Base-by-base conservation (phyloP, 2,329 filamentous ascomycete genomes). In the Ophioceras dolichostomum region DNA sequence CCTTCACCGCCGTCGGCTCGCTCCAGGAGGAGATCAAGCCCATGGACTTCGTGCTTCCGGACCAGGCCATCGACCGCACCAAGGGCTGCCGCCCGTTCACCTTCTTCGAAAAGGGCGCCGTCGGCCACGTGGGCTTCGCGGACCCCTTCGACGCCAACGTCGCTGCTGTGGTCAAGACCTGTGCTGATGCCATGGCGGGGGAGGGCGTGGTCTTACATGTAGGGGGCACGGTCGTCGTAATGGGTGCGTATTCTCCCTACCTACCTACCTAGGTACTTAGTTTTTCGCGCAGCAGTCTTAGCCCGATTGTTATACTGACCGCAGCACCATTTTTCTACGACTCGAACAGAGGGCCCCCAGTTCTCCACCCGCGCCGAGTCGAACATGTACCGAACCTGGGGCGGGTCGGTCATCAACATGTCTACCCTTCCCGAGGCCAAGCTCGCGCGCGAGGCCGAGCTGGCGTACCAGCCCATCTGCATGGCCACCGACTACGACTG, bases 401-500 rank as follows among this genome's bases (percentile, higher is more conserved):
- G 89, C 50, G 89, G 88, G 48, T 83, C 76, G 46, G 84, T 96
- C 37, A 96, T 98, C 70, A 96, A 96, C 73, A 98, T 98, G 91
- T 94, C 85, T 32, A 82, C 81, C 12, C 72, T 98, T 13, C 91
- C 91, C 16, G 91, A 98, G 65, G 83, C 89, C 35, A 98, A 98
- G 70, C 78, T 98, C 16, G 91, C 91, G 9, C 79, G 85, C 38
- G 91, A 98, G 66, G 91, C 91, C 18, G 91, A 98, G 67, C 83
- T 98, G 49, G 83, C 82, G 26, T 96, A 96, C 62, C 87, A 94
- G 66, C 93, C 95, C 75, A 94, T 98, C 53, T 94, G 89, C 70
- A 98, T 98, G 91, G 85, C 86, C 24, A 98, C 91, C 20, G 91
- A 98, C 67, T 98, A 98, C 60, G 91, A 98, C 67, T 96, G 89